These are phyloP conservation scores for Diatrype stigma DNA, from an alignment of 2,329 filamentous ascomycete genomes.

Conservation along the genomic window DNA sequence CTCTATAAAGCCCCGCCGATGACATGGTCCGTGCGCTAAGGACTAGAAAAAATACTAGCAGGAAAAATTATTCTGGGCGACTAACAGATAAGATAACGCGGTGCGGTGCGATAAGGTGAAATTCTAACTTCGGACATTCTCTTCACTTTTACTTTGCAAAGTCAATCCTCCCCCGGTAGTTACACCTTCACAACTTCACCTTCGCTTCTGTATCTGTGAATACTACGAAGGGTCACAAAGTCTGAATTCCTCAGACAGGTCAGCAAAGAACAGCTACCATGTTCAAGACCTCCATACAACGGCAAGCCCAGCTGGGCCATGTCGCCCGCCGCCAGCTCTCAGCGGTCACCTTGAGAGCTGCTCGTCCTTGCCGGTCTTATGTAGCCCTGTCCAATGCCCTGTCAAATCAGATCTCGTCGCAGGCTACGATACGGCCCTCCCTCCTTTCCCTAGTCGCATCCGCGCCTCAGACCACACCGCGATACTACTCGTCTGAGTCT, in stretches of 20 bases:
- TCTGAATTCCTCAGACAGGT: not conserved
- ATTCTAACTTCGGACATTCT: not conserved
- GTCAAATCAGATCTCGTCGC: slow-evolving; percentile 9
- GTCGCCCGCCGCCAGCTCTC: slow-evolving; percentile 22
- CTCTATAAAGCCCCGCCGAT: no score
- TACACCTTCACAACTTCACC: no score
- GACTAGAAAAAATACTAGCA: no score
- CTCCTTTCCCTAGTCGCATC: slow-evolving; percentile 3
- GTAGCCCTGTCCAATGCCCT: not conserved
- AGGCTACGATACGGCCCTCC: slow-evolving; percentile 7
- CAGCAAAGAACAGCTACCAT: slow-evolving; percentile 8
- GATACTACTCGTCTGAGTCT: slow-evolving; percentile 20
- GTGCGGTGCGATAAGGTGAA: no score
- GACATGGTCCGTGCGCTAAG: no score
- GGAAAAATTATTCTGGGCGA: no score
- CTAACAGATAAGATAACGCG: no score
- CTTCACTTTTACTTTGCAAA: not conserved
- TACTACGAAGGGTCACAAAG: no score
- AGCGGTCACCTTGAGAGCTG: slow-evolving; percentile 13
- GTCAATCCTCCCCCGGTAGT: no score
- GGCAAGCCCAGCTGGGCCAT: slow-evolving; percentile 25
- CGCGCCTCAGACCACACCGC: slow-evolving; percentile 13
- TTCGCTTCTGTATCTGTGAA: no score
- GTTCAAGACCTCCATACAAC: slow-evolving; percentile 25
- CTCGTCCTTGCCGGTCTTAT: slow-evolving; percentile 10